Base-by-base conservation (phyloP, 352 stramenopile species). In the Phytophthora pini region DNA sequence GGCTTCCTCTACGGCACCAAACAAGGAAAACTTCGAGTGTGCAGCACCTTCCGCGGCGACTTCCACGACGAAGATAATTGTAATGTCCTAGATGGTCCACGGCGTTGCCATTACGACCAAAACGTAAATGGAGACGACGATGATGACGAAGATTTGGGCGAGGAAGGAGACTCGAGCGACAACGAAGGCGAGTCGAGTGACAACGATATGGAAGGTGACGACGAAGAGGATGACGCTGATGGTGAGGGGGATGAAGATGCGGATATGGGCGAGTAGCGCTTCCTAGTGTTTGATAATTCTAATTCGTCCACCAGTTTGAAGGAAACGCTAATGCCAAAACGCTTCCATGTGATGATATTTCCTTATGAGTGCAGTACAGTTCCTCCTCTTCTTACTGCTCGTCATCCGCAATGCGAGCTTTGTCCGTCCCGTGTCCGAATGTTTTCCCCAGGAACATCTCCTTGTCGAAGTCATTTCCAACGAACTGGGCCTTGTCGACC, bases 1-100 rank as follows among this genome's bases (percentile, higher is more conserved):
- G 97, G 97, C 3, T 98, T 99, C 71, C 84, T 99, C n/a, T 99
- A 99, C 76, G 97, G 97, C 47, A 99, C 97, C 13, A 99, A 98
- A 56, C 95, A 99, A 70, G 97, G 97, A 31, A 94, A 97, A 61
- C 83, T 99, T 8, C 80, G 96, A 47, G 84, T 99, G 9, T 95
- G 85, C 63, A 88, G 70, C 60, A 89, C 78, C 1, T 95, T 90
- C 58, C 85, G 87, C 12, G 87, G 85, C 2, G 70, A 81, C 15
- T 94, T 87, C 46, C 74, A 92, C 13, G 85, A 94, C 34, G 77
- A 88, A 43, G 74, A 84, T 26, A 95, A 95, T 61, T 93, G 87
- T 61, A 95, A 95, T 56, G 82, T 92, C 51, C 66, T 95, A n/a
- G 77, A 88, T 61, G 79, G 71, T 1, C 75, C 73, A 12, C 79